A percentile compares a stretch with the other conserved stretches of the same genome.
Evolutionary conservation across 176 grass and related monocot species (phyloP).

Genomic region (Cymbopogon citratus): DNA sequence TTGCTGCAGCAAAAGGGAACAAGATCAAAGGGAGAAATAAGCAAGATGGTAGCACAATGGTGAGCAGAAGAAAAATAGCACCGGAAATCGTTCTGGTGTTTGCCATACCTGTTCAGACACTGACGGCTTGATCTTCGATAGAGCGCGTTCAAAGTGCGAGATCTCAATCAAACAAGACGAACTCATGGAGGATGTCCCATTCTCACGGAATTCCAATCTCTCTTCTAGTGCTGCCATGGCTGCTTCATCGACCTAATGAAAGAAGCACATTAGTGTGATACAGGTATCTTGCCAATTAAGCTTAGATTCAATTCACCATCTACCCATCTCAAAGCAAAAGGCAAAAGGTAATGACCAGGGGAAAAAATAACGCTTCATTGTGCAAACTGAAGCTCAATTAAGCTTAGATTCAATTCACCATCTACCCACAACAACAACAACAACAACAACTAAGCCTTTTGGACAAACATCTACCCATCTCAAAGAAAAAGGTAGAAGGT

Average conservation of each 20-base stretch:
- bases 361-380: no score
- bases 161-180: constrained; percentile 34
- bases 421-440: no score
- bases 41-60: background rate
- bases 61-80: background rate
- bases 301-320: background rate
- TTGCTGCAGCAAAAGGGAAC: constrained; percentile 32
- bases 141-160: constrained; percentile 47
- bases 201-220: constrained; percentile 34
- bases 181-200: constrained; percentile 38
- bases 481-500: no score
- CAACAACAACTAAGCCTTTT: no score
- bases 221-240: constrained; percentile 62
- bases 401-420: no score
- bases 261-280: background rate
- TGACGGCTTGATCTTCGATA: constrained; percentile 60
- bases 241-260: constrained; percentile 69
- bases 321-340: no score
- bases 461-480: no score
- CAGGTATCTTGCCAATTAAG: background rate
- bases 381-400: no score
- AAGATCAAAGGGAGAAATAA: background rate
- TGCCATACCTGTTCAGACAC: constrained; percentile 47
- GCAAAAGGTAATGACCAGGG: no score
- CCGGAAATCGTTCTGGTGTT: no score